Evolutionary conservation across 768 basidiomycete species (phyloP), one percentile per base, ranked within the genome.

Genomic region (Favolaschia claudopus): DNA sequence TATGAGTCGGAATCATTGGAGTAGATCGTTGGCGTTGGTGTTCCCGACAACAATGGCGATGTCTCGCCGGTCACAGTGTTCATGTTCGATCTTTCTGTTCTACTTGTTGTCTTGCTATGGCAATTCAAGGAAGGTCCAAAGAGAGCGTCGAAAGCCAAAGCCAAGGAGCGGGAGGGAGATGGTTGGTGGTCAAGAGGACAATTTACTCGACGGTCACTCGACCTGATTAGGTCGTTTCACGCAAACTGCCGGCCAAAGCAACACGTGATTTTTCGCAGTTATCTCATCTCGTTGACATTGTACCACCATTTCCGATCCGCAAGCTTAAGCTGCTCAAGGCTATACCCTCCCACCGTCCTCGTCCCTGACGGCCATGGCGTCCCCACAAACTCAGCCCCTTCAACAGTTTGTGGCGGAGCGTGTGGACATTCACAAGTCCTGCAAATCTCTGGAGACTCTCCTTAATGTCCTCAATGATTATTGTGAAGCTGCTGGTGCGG

Each of bases 371-470:
- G 50, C 57, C 58, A 71, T 72, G 70, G 66, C 70, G 32, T 67
- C 67, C 22, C 25, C 52, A 19, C 50, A 57, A 20, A 37, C 47
- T 17, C 59, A 40, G 47, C 67, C 55, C n/a, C n/a, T n/a, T n/a
- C n/a, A n/a, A n/a, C n/a, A n/a, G 28, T 63, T 70, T 19, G 72
- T 88, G 9, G 82, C 84, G 8, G 91, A 92, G 53, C 83, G 89
- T 20, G 69, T 77, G 17, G 91, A 93, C 61, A 82, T 93, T 14
- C 92, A 93, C 79, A 93, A 88, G 72, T 86, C 89, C 7, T 92
- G 92, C 80, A 89, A 88, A 70, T 80, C 89, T 3, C 77, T 93
- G 52, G 91, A 93, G 64, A 76, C 78, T 12, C 82, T 93, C 28
- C 81, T 91, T 55, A 82, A 78, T 61, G 73, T 86, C 43, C 78